Conservation (phyloP, 164 flowering plant genomes). For the Chimonanthus praecox region DNA sequence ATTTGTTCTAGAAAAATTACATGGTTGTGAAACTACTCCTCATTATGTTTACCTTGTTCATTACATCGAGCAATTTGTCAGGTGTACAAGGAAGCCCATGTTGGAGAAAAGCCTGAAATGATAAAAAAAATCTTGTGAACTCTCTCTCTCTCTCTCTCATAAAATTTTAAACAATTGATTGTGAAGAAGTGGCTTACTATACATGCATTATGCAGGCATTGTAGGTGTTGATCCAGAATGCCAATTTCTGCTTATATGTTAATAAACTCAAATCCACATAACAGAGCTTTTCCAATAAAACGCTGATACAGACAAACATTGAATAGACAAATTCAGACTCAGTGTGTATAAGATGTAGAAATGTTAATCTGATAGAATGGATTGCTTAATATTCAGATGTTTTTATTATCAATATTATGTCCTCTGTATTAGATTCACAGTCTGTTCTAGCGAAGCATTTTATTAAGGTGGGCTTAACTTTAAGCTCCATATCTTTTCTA, state of each 20-base stretch:
- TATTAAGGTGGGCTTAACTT: not conserved
- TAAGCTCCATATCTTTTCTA: not conserved
- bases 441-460: not conserved
- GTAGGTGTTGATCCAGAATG: constrained; percentile 89
- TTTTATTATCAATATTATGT: no score
- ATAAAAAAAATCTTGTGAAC: not conserved
- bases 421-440: not conserved
- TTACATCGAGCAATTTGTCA: constrained; percentile 51
- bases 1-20: not conserved
- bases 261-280: constrained; percentile 53
- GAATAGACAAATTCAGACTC: not conserved
- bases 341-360: not conserved
- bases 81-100: constrained; percentile 77
- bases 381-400: not conserved
- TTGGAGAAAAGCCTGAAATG: constrained; percentile 80
- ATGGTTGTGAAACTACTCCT: not conserved
- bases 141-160: not conserved
- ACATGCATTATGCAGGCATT: constrained; percentile 92
- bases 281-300: constrained; percentile 50
- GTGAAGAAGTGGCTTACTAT: constrained; percentile 36
- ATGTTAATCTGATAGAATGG: not conserved
- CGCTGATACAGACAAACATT: constrained; percentile 27
- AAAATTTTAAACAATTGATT: not conserved
- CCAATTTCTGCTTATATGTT: constrained; percentile 85
- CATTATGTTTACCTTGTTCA: constrained; percentile 66